phyloP scores from a whole-genome alignment of 345 rosid genomes.

The Brassica cretica region DNA sequence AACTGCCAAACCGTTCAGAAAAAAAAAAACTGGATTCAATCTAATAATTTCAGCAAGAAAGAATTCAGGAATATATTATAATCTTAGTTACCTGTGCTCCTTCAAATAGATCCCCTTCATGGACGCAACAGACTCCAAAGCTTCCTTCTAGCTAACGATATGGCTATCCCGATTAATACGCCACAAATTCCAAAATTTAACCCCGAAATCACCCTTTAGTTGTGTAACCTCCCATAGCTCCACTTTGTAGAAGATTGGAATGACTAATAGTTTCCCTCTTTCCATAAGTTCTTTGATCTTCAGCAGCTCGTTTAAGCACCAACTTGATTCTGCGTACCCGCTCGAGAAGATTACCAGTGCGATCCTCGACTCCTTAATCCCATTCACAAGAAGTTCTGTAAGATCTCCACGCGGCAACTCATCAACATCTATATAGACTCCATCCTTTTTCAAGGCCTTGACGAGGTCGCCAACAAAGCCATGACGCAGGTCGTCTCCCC shows the following conservation, averaged over 20 bases:
- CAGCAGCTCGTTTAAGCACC: conserved; percentile 8
- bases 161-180: neutral
- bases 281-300: conserved; percentile 17
- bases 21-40: neutral
- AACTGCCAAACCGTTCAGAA: neutral
- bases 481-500: neutral
- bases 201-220: conserved; percentile 1
- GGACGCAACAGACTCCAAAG: neutral
- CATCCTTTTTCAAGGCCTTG: neutral
- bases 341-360: conserved; percentile 7
- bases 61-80: neutral
- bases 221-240: neutral
- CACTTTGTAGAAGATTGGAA: conserved; percentile 18
- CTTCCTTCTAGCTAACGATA: conserved; percentile 16
- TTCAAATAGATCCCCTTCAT: neutral
- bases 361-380: conserved; percentile 4
- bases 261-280: neutral
- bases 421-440: neutral
- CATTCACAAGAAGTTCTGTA: neutral
- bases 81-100: neutral
- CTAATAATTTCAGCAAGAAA: neutral
- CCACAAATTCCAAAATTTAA: neutral
- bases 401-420: neutral
- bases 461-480: neutral
- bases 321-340: neutral